phyloP scores from a whole-genome alignment of 768 basidiomycete species.

The Agrocybe chaxingu region DNA sequence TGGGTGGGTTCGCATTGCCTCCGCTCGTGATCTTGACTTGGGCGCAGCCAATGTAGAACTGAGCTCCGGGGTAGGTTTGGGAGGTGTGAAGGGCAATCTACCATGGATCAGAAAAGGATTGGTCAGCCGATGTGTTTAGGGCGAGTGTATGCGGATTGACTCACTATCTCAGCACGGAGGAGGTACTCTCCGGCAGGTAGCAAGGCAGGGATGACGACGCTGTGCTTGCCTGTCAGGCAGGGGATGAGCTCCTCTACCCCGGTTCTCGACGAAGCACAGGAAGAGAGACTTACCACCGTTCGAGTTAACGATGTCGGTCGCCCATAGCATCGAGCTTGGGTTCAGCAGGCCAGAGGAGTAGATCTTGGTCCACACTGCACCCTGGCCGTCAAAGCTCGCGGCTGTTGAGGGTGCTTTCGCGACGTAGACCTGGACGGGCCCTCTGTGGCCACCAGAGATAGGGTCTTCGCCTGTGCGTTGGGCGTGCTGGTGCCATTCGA shows the following conservation, averaged over 20 bases:
- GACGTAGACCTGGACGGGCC: slow-evolving; percentile 47
- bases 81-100: slow-evolving; percentile 37
- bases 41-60: slow-evolving; percentile 50
- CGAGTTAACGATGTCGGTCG: slow-evolving; percentile 47
- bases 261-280: neutral
- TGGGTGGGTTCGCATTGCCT: slow-evolving; percentile 44
- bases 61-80: slow-evolving; percentile 42
- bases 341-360: slow-evolving; percentile 45
- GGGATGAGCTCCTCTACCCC: neutral
- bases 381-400: slow-evolving; percentile 43
- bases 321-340: slow-evolving; percentile 38
- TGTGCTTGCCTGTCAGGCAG: slow-evolving; percentile 34
- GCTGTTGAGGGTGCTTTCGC: slow-evolving; percentile 47
- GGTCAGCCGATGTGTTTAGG: neutral
- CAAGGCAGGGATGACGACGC: slow-evolving; percentile 39
- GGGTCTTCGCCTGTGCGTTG: slow-evolving; percentile 52
- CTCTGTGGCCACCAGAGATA: slow-evolving; percentile 49
- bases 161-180: slow-evolving; percentile 45
- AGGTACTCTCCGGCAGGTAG: slow-evolving; percentile 50
- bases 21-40: slow-evolving; percentile 45
- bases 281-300: slow-evolving; percentile 28
- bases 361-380: slow-evolving; percentile 53
- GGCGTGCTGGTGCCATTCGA: slow-evolving; percentile 55
- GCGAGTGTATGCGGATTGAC: slow-evolving; percentile 19
- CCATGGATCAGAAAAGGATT: neutral